Conservation (phyloP, 768 basidiomycete species). For the Amanita pallidorosea region DNA sequence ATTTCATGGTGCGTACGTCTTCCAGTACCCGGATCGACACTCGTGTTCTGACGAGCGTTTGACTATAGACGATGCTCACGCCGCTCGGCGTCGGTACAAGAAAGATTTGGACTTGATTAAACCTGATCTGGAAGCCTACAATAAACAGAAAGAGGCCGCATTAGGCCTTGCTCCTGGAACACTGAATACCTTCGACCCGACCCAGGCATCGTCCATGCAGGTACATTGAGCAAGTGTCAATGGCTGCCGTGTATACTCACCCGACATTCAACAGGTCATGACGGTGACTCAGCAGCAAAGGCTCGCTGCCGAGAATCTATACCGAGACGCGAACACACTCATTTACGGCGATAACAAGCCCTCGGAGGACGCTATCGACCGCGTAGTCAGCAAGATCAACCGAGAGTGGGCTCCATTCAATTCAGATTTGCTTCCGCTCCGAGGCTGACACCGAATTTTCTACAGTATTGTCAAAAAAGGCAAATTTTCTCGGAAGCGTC, state of each 20-base stretch:
- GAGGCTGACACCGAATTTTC: neutral
- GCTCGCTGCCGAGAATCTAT: slow-evolving; percentile 70
- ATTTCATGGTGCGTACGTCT: slow-evolving; percentile 67
- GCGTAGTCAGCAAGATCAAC: slow-evolving; percentile 86
- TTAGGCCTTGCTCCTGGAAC: slow-evolving; percentile 67
- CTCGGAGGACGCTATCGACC: slow-evolving; percentile 88
- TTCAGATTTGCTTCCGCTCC: slow-evolving; percentile 1
- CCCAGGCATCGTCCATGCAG: slow-evolving; percentile 21
- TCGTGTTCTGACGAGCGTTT: neutral
- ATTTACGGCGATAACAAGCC: slow-evolving; percentile 95
- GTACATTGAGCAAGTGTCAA: slow-evolving; percentile 14
- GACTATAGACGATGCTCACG: slow-evolving; percentile 76
- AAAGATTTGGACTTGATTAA: slow-evolving; percentile 84
- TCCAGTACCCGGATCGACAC: neutral
- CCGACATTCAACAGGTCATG: slow-evolving; percentile 31
- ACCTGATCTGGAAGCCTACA: slow-evolving; percentile 80
- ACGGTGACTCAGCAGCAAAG: slow-evolving; percentile 32
- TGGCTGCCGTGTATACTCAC: neutral
- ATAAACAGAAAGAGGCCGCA: slow-evolving; percentile 79
- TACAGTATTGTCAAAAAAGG: slow-evolving; percentile 78
- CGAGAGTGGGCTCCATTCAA: slow-evolving; percentile 57
- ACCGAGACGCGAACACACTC: slow-evolving; percentile 87
- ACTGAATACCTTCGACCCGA: slow-evolving; percentile 49
- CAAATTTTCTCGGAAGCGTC: slow-evolving; percentile 81
- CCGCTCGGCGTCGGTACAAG: slow-evolving; percentile 84